These are phyloP conservation scores for Henningerozyma blattae DNA, from an alignment of 805 yeast genomes.

Conservation along the genomic window DNA sequence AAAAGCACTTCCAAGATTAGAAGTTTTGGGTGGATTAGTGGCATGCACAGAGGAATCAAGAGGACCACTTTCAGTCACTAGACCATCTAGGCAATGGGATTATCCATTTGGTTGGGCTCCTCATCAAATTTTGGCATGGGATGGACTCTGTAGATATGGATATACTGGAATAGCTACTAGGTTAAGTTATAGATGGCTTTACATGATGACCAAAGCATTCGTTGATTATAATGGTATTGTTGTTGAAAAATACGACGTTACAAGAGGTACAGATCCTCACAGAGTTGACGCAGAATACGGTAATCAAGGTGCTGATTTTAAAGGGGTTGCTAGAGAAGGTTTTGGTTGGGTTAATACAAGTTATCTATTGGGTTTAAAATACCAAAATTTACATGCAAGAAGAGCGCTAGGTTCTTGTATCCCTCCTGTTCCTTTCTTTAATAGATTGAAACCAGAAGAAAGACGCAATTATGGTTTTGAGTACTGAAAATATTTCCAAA, in stretches of 20 bases:
- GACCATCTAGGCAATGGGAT: constrained; percentile 97
- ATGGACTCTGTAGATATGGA: constrained; percentile 66
- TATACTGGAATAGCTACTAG: constrained; percentile 52
- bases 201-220: constrained; percentile 76
- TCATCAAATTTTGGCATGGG: constrained; percentile 92
- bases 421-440: constrained; percentile 54
- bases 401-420: constrained; percentile 74
- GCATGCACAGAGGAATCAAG: constrained; percentile 70
- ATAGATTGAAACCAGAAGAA: constrained; percentile 33
- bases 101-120: constrained; percentile 99
- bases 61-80: constrained; percentile 52
- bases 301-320: constrained; percentile 85
- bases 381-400: constrained; percentile 50
- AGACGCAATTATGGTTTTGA: constrained; percentile 26
- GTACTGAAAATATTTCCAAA: too few species aligned
- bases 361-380: constrained; percentile 58
- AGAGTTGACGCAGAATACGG: constrained; percentile 94
- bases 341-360: constrained; percentile 98
- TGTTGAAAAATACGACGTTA: constrained; percentile 90
- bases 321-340: constrained; percentile 91
- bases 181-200: constrained; percentile 79
- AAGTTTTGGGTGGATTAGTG: constrained; percentile 79
- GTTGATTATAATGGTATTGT: constrained; percentile 91
- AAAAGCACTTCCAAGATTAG: constrained; percentile 54
- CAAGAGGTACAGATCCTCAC: constrained; percentile 73